phyloP scores from a whole-genome alignment of 2,329 filamentous ascomycete species.

The Diplodia scrobiculata region DNA sequence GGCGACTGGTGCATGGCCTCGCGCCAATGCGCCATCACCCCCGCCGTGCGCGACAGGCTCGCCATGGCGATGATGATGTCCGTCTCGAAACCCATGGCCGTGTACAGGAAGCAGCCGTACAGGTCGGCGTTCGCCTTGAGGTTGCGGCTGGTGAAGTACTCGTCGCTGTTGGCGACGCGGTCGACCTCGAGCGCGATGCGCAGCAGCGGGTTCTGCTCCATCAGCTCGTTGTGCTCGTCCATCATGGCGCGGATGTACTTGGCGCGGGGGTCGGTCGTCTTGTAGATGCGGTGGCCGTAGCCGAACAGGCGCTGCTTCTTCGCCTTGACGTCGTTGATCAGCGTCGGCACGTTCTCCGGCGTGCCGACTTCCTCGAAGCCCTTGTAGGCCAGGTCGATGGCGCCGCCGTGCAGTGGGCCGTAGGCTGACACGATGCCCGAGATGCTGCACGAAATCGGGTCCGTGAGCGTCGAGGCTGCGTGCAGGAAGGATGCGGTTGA shows the following conservation, averaged over 20 bases:
- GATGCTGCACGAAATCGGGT: conserved; percentile 58
- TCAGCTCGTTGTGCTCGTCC: conserved; percentile 42
- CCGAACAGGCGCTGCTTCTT: conserved; percentile 58
- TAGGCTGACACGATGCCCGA: conserved; percentile 58
- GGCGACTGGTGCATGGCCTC: conserved; percentile 14
- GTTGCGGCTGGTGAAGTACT: conserved; percentile 44
- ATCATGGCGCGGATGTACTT: conserved; percentile 55
- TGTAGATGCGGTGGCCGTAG: conserved; percentile 60
- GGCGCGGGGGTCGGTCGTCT: conserved; percentile 58
- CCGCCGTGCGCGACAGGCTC: not conserved
- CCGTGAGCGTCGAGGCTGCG: conserved; percentile 59
- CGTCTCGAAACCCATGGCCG: conserved; percentile 37
- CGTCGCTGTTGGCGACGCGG: conserved; percentile 41
- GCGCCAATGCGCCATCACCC: conserved; percentile 15
- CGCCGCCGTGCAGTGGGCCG: conserved; percentile 61
- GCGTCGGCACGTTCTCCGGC: conserved; percentile 54
- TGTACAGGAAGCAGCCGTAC: conserved; percentile 51
- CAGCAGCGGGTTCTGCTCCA: conserved; percentile 42
- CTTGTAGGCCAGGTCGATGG: conserved; percentile 60
- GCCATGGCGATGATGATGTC: conserved; percentile 18
- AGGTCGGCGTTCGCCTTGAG: conserved; percentile 52
- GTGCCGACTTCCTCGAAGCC: conserved; percentile 58
- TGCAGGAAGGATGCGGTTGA: conserved; percentile 60
- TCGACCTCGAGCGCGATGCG: conserved; percentile 47
- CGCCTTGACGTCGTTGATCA: conserved; percentile 55